phyloP scores from a whole-genome alignment of 192 early-diverging fungal species.

The Coemansia sp. region DNA sequence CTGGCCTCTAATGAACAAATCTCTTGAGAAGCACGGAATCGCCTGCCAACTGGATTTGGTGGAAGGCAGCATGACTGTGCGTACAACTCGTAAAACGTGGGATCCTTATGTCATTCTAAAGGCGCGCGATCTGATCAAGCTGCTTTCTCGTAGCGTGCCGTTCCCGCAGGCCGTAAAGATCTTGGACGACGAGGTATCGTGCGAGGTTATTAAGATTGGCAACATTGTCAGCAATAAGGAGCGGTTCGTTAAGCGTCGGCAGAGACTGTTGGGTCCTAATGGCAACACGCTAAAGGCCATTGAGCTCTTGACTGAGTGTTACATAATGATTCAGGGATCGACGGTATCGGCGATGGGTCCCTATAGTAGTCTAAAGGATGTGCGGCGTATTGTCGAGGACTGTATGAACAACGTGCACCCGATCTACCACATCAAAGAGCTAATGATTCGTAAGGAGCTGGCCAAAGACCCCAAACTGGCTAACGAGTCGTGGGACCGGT shows the following conservation, averaged over 20 bases:
- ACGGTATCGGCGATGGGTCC: constrained; percentile 95
- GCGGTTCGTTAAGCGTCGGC: constrained; percentile 94
- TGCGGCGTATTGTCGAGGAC: constrained; percentile 89
- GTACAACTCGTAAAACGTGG: constrained; percentile 92
- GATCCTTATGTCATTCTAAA: constrained; percentile 96
- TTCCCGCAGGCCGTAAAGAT: constrained; percentile 90
- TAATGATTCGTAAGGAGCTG: constrained; percentile 98
- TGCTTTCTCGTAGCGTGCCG: constrained; percentile 92
- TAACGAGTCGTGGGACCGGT: constrained; percentile 95
- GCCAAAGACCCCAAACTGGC: constrained; percentile 95
- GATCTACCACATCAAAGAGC: constrained; percentile 97
- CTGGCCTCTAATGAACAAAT: constrained; percentile 86
- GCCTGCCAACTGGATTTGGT: constrained; percentile 90
- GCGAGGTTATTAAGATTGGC: constrained; percentile 98
- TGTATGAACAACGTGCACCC: constrained; percentile 99
- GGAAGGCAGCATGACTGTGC: constrained; percentile 97
- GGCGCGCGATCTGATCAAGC: constrained; percentile 93
- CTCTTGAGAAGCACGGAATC: constrained; percentile 85
- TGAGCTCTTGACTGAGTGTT: constrained; percentile 93
- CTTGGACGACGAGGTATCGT: constrained; percentile 88
- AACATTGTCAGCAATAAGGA: constrained; percentile 96
- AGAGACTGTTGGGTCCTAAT: constrained; percentile 92
- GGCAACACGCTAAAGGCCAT: constrained; percentile 97
- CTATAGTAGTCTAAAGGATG: constrained; percentile 84
- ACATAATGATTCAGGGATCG: constrained; percentile 98